These are phyloP conservation scores for Penicillium malachiteum DNA, from an alignment of 495 filamentous ascomycete species.

Conservation along the genomic window DNA sequence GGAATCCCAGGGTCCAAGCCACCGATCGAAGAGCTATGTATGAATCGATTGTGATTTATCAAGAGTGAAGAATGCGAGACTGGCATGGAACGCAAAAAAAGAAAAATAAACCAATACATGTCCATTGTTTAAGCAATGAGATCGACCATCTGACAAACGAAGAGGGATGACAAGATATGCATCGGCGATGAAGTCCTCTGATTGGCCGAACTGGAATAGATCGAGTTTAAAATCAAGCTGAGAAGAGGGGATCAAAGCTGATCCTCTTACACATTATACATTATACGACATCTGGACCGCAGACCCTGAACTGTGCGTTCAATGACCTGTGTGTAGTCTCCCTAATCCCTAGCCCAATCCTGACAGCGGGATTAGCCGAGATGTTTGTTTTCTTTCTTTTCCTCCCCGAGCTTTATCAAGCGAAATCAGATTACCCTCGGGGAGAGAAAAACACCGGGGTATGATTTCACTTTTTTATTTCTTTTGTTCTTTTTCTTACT, in stretches of 20 bases:
- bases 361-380: neutral
- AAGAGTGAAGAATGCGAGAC: slow-evolving; percentile 1
- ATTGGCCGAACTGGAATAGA: slow-evolving; percentile 11
- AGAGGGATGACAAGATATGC: neutral
- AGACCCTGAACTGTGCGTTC: neutral
- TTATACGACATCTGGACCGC: neutral
- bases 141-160: neutral
- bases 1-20: slow-evolving; percentile 3
- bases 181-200: slow-evolving; percentile 14
- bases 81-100: neutral
- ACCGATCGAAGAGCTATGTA: neutral
- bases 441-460: no score
- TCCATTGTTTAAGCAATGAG: neutral
- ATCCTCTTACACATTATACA: slow-evolving; percentile 2
- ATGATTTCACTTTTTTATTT: neutral
- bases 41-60: neutral
- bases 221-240: slow-evolving; percentile 8
- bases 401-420: neutral
- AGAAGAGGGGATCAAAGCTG: slow-evolving; percentile 4
- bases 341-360: neutral
- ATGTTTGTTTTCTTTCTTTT: neutral
- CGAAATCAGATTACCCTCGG: neutral
- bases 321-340: neutral
- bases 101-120: slow-evolving; percentile 1
- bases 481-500: neutral